Evolutionary conservation across 176 grass and related monocot species (phyloP).

Genomic region (Poa annua): DNA sequence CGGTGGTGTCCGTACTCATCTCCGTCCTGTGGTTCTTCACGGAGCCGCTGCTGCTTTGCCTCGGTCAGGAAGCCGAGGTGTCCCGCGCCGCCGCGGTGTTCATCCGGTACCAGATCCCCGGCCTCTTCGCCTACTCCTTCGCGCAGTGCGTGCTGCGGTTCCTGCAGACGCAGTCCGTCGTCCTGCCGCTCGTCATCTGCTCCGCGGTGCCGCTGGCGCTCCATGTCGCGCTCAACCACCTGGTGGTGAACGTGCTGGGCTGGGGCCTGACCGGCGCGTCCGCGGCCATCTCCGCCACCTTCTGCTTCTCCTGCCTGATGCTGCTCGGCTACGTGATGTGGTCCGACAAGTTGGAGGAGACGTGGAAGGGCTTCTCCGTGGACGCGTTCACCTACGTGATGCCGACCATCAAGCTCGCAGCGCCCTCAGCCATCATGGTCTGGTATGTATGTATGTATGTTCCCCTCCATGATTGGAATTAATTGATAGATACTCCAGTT

Average conservation of each 20-base stretch:
- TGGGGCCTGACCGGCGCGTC: conserved; percentile 57
- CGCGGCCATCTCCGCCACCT: conserved; percentile 49
- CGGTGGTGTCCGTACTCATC: conserved; percentile 51
- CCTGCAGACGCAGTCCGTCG: conserved; percentile 75
- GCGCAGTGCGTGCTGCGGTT: conserved; percentile 79
- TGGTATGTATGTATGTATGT: too few relatives aligned
- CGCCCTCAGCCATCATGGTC: conserved; percentile 66
- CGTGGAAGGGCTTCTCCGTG: conserved; percentile 69
- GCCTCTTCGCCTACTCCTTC: conserved; percentile 67
- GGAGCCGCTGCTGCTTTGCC: conserved; percentile 60
- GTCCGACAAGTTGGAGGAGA: conserved; percentile 50
- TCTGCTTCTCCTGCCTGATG: conserved; percentile 69
- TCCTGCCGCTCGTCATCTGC: conserved; percentile 70
- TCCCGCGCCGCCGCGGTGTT: conserved; percentile 59
- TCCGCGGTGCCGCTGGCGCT: conserved; percentile 57
- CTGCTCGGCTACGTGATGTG: conserved; percentile 56
- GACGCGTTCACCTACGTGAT: conserved; percentile 68
- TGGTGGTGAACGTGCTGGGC: conserved; percentile 60
- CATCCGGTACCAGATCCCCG: conserved; percentile 56
- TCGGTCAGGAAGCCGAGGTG: conserved; percentile 68
- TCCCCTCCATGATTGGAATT: too few relatives aligned
- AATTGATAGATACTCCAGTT: too few relatives aligned
- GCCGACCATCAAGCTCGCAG: conserved; percentile 73
- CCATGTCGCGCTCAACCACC: conserved; percentile 60
- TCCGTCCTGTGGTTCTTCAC: conserved; percentile 77